phyloP scores from a whole-genome alignment of 2,329 filamentous ascomycete genomes.

The Piedraia hortae region DNA sequence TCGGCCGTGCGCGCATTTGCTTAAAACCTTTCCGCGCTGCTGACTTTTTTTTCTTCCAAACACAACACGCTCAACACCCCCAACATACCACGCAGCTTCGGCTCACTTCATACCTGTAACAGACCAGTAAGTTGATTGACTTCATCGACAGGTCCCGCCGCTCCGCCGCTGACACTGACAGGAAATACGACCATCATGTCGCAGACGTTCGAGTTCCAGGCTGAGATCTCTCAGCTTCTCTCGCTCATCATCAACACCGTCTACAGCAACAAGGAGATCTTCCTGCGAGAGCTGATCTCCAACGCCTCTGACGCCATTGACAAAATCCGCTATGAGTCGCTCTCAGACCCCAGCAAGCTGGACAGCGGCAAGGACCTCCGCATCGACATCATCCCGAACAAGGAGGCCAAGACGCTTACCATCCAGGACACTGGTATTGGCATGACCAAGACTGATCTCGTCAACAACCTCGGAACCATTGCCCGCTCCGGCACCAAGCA shows the following conservation, averaged over 20 bases:
- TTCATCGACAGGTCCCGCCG: too few species aligned
- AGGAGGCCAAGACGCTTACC: conserved; percentile 90
- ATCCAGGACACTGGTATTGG: conserved; percentile 96
- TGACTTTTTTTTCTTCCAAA: too few species aligned
- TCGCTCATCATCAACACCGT: conserved; percentile 99
- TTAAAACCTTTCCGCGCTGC: too few species aligned
- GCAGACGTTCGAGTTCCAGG: conserved; percentile 99
- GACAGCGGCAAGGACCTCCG: conserved; percentile 93
- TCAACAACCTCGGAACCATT: conserved; percentile 99
- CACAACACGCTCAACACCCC: too few species aligned
- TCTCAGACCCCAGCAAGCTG: conserved; percentile 92
- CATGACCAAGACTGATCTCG: conserved; percentile 99
- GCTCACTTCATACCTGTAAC: too few species aligned
- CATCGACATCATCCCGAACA: conserved; percentile 96
- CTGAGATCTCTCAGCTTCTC: conserved; percentile 99
- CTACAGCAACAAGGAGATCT: conserved; percentile 99
- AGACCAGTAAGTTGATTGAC: too few species aligned
- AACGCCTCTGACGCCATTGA: conserved; percentile 97
- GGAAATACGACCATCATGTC: too few species aligned
- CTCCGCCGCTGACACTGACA: too few species aligned
- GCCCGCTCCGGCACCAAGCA: conserved; percentile 98
- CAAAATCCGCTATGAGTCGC: conserved; percentile 98
- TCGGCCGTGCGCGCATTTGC: too few species aligned
- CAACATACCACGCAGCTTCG: too few species aligned
- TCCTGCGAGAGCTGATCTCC: conserved; percentile 93